Base-by-base conservation (phyloP, 306 rosid species). In the Geum urbanum region DNA sequence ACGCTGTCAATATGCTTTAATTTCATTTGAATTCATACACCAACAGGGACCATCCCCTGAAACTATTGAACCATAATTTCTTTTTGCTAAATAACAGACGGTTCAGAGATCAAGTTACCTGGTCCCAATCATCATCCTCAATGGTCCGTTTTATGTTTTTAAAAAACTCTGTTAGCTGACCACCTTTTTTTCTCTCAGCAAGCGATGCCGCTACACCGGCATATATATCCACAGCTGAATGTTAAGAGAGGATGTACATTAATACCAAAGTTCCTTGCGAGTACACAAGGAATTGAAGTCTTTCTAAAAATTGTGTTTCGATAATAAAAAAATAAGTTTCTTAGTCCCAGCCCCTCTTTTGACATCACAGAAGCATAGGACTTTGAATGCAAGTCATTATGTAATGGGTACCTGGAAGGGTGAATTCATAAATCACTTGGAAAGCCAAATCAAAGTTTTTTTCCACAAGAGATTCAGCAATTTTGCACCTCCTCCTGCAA, bases 51-150 rank as follows among this genome's bases (percentile, higher is more conserved):
- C 24, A 52, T 63, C 22, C 9, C 39, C 61, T 20, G 61, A 55
- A 22, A 57, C 63, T 27, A 24, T 24, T 27, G 32, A 32, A 57
- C 43, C 37, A n/a, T 4, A 32, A 32, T 32, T 32, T 32, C 37
- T 40, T 18, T 22, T 59, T 7, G 41, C 46, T 52, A 54, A 32
- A 27, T n/a, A 9, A 63, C 24, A 15, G 62, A 40, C 47, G 37
- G 32, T n/a, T 16, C 78, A 68, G 9, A 67, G 70, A 75, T 46
- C 65, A 20, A 43, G 78, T 71, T 80, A 90, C 98, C 97, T 90
- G 97, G 83, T 94, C 98, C 97, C 97, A 90, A 65, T 94, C 98
- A 32, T 87, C 95, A 6, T 94, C 98, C 56, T 90, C 97, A 81
- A 94, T 88, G 70, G 98, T 94, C 66, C 98, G 92, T 76, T 90